phyloP scores from a whole-genome alignment of 768 basidiomycete species.

The Dacryopinax spathularia region DNA sequence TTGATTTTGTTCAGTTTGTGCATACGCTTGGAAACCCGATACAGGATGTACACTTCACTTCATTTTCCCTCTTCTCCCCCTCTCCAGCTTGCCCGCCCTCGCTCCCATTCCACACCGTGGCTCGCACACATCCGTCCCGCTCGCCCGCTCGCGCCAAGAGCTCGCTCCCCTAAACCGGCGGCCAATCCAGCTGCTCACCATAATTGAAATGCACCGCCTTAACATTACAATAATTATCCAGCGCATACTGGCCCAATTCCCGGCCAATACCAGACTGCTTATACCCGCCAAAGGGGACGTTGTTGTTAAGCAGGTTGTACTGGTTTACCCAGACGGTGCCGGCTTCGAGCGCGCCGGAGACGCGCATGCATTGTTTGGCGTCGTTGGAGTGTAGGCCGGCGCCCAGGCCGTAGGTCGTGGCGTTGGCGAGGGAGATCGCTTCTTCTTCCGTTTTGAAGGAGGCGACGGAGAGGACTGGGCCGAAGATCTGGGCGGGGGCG shows the following conservation, averaged over 20 bases:
- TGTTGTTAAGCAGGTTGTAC: conserved; percentile 68
- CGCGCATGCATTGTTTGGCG: conserved; percentile 77
- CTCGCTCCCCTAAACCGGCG: too few relatives aligned
- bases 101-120: too few relatives aligned
- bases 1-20: not conserved
- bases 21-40: not conserved
- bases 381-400: conserved; percentile 83
- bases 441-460: conserved; percentile 80
- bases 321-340: conserved; percentile 94
- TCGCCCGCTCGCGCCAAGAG: not conserved
- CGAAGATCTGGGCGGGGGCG: conserved; percentile 86
- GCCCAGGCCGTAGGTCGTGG: conserved; percentile 79
- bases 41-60: not conserved
- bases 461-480: conserved; percentile 75
- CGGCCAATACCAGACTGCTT: conserved; percentile 72
- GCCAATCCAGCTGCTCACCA: conserved; percentile 11
- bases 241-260: conserved; percentile 72
- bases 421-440: conserved; percentile 70
- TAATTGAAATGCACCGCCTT: conserved; percentile 79
- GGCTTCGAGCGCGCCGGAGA: conserved; percentile 71
- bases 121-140: not conserved
- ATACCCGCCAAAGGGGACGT: conserved; percentile 91
- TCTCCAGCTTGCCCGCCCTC: too few relatives aligned
- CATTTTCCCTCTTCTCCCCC: too few relatives aligned
- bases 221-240: conserved; percentile 71